Evolutionary conservation across 495 filamentous ascomycete species (phyloP).

Genomic region (Xylaria palmicola): DNA sequence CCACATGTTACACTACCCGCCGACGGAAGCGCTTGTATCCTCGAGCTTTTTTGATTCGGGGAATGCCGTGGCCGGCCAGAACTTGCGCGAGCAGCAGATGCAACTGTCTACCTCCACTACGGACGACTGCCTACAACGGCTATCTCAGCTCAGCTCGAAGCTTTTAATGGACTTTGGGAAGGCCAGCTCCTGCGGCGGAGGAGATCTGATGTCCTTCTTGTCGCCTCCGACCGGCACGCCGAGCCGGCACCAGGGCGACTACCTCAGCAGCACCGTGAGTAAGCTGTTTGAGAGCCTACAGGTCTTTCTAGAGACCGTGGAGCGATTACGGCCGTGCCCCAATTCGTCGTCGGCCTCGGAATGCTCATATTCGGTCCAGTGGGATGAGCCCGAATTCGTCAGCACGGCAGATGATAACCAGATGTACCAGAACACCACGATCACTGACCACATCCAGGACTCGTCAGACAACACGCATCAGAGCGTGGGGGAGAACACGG

Average conservation of each 20-base stretch:
- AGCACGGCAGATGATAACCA: slow-evolving; percentile 3
- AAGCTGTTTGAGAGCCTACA: not conserved
- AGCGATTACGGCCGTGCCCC: not conserved
- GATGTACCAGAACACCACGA: not conserved
- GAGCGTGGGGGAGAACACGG: not conserved
- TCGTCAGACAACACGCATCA: not conserved
- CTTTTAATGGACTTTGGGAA: slow-evolving; percentile 5
- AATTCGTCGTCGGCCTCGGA: slow-evolving; percentile 1
- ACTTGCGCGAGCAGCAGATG: slow-evolving; percentile 3
- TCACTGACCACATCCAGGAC: not conserved
- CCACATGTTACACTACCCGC: slow-evolving; percentile 3
- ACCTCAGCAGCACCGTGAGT: not conserved
- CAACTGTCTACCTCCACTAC: not conserved
- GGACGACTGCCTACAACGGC: slow-evolving; percentile 1
- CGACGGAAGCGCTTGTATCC: not conserved
- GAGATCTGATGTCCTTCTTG: slow-evolving; percentile 1
- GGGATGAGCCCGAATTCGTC: slow-evolving; percentile 5
- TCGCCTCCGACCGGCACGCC: not conserved
- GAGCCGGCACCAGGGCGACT: not conserved
- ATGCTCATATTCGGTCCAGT: slow-evolving; percentile 3
- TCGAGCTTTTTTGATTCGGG: not conserved
- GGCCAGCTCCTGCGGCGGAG: not conserved
- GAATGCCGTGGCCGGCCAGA: not conserved
- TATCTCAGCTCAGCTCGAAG: slow-evolving; percentile 5
- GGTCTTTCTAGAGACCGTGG: not conserved